Conservation (phyloP, 768 basidiomycete species). For the Pulveroboletus sp. region DNA sequence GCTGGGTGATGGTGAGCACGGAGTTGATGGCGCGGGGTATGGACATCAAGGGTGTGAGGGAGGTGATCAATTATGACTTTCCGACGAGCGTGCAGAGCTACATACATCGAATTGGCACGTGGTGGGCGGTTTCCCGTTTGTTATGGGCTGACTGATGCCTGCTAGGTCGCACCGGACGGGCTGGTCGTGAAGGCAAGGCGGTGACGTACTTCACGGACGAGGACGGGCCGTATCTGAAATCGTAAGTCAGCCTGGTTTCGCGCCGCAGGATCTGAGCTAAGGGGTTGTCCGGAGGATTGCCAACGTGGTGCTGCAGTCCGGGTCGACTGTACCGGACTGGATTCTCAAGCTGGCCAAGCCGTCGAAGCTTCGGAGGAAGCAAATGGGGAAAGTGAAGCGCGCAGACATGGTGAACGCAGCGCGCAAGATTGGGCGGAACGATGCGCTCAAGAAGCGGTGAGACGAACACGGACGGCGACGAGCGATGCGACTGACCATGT, state of each 20-base stretch:
- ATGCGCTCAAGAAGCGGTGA: conserved; percentile 71
- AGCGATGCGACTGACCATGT: not conserved
- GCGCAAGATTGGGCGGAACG: conserved; percentile 59
- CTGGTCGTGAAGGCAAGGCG: conserved; percentile 87
- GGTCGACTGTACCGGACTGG: conserved; percentile 90
- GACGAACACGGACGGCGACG: conserved; percentile 5
- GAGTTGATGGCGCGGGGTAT: conserved; percentile 98
- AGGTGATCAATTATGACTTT: conserved; percentile 97
- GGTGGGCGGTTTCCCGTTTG: not conserved
- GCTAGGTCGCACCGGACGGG: conserved; percentile 88
- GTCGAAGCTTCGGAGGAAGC: conserved; percentile 77
- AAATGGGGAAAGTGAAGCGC: conserved; percentile 82
- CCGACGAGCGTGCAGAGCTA: conserved; percentile 95
- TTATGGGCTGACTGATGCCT: conserved; percentile 4
- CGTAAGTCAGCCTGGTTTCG: conserved; percentile 43
- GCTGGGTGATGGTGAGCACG: conserved; percentile 94
- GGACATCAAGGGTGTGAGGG: conserved; percentile 92
- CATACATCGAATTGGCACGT: conserved; percentile 85
- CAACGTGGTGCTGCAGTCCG: conserved; percentile 91
- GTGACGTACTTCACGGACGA: conserved; percentile 95
- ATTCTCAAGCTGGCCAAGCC: conserved; percentile 93
- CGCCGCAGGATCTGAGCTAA: conserved; percentile 7
- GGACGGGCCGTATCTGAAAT: conserved; percentile 87
- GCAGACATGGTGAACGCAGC: conserved; percentile 71
- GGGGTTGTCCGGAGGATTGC: conserved; percentile 59